A percentile compares a stretch with the other conserved stretches of the same genome.
Evolutionary conservation across 2,329 filamentous ascomycete species (phyloP).

Genomic region (Iodosphaeria phyllophila): DNA sequence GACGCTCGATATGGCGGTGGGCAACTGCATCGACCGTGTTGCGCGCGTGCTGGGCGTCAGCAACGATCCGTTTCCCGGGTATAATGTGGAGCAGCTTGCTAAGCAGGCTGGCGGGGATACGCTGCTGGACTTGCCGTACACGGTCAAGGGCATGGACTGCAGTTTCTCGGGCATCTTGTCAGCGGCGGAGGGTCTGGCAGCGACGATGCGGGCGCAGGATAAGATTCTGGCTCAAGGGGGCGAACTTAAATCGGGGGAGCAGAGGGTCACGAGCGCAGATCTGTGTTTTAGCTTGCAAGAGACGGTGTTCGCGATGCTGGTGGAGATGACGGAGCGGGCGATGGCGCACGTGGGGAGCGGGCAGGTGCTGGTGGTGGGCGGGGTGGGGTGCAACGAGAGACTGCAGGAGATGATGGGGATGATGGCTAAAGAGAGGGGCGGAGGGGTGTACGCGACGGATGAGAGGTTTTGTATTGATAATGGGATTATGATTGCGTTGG

Average conservation of each 20-base stretch:
- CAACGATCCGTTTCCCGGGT: constrained; percentile 91
- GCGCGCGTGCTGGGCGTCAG: constrained; percentile 78
- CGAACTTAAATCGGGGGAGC: constrained; percentile 21
- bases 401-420: constrained; percentile 96
- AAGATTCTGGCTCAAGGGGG: constrained; percentile 13
- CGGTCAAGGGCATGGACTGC: constrained; percentile 98
- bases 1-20: constrained; percentile 91
- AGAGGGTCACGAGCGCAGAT: constrained; percentile 58
- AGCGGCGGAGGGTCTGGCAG: constrained; percentile 62
- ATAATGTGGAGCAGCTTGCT: constrained; percentile 94
- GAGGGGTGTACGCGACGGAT: constrained; percentile 85
- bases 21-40: constrained; percentile 93
- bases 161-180: constrained; percentile 88
- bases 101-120: constrained; percentile 42
- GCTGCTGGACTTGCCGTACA: constrained; percentile 78
- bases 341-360: constrained; percentile 92
- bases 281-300: constrained; percentile 92
- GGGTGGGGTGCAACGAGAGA: constrained; percentile 86
- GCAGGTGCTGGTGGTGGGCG: constrained; percentile 88
- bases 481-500: constrained; percentile 98
- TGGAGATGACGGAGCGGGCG: constrained; percentile 93
- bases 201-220: constrained; percentile 33
- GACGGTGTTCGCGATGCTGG: constrained; percentile 89
- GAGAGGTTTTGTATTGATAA: constrained; percentile 98
- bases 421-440: constrained; percentile 79